Conservation (phyloP, 1,284 basidiomycete species). For the Hortiboletus rubellus region DNA sequence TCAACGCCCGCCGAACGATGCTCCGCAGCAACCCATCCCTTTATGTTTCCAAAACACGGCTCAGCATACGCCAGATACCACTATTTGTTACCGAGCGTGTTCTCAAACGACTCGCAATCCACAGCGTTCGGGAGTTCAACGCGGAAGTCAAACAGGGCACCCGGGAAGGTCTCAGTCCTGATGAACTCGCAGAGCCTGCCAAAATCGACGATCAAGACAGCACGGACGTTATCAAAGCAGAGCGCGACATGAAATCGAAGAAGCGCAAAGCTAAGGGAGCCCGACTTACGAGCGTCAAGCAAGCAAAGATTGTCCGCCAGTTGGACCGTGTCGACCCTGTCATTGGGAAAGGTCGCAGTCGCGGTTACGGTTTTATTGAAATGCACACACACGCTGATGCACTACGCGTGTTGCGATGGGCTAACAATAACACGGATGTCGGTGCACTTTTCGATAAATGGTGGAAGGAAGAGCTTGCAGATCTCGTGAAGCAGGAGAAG, state of each 20-base stretch:
- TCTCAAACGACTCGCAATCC: slow-evolving; percentile 84
- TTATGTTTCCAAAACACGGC: slow-evolving; percentile 91
- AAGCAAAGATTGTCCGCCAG: slow-evolving; percentile 89
- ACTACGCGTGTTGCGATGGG: slow-evolving; percentile 89
- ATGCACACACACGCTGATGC: slow-evolving; percentile 87
- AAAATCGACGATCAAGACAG: slow-evolving; percentile 27
- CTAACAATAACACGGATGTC: slow-evolving; percentile 83
- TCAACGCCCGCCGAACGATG: slow-evolving; percentile 76
- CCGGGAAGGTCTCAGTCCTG: slow-evolving; percentile 63
- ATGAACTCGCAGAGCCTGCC: slow-evolving; percentile 62
- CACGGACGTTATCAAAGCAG: slow-evolving; percentile 32
- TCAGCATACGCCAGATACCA: slow-evolving; percentile 92
- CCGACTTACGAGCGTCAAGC: slow-evolving; percentile 68
- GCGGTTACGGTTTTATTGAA: slow-evolving; percentile 97
- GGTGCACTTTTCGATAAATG: slow-evolving; percentile 69
- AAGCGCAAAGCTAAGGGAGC: slow-evolving; percentile 40
- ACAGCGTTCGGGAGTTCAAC: slow-evolving; percentile 81
- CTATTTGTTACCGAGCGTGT: slow-evolving; percentile 87
- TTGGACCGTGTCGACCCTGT: slow-evolving; percentile 84
- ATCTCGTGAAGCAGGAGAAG: slow-evolving; percentile 64
- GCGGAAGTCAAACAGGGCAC: slow-evolving; percentile 70
- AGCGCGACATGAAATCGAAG: slow-evolving; percentile 35
- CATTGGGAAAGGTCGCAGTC: slow-evolving; percentile 83
- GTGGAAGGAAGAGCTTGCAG: slow-evolving; percentile 82
- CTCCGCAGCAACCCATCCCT: slow-evolving; percentile 91